A percentile compares a stretch with the other conserved stretches of the same genome.
Conservation (phyloP, 495 filamentous ascomycete genomes). For the Parathielavia hyrcaniae region DNA sequence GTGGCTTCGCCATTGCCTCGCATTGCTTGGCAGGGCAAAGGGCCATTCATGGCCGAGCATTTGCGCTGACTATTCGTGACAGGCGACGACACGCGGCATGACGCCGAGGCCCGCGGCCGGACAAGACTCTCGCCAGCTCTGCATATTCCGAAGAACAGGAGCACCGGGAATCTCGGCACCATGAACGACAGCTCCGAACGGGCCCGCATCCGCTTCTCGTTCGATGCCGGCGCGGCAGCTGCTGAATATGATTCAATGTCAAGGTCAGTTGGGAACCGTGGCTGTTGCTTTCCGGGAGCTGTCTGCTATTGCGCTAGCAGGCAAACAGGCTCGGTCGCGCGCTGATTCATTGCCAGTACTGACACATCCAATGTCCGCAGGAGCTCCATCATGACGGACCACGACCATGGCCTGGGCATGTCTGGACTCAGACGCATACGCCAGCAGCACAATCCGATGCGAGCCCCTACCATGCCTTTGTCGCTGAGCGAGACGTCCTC, state of each 20-base stretch:
- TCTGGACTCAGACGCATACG: slow-evolving; percentile 91
- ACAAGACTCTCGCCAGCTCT: slow-evolving; percentile 34
- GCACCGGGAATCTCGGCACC: slow-evolving; percentile 55
- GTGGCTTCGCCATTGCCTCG: neutral
- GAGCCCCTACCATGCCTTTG: slow-evolving; percentile 58
- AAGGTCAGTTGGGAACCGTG: slow-evolving; percentile 38
- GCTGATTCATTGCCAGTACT: slow-evolving; percentile 17
- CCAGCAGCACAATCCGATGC: slow-evolving; percentile 62
- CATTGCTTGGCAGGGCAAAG: slow-evolving; percentile 1
- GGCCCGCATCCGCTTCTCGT: slow-evolving; percentile 49
- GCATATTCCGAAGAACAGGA: slow-evolving; percentile 58
- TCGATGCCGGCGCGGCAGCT: slow-evolving; percentile 46
- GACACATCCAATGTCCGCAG: slow-evolving; percentile 31
- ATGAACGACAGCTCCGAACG: slow-evolving; percentile 37
- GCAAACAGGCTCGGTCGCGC: slow-evolving; percentile 17
- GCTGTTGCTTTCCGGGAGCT: neutral
- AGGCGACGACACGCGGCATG: slow-evolving; percentile 42
- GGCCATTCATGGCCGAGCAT: neutral
- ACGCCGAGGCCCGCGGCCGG: slow-evolving; percentile 32
- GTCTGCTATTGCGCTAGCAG: slow-evolving; percentile 1
- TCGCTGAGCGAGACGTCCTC: slow-evolving; percentile 57
- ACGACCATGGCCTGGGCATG: slow-evolving; percentile 52
- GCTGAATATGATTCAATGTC: slow-evolving; percentile 48
- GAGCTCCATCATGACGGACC: slow-evolving; percentile 50
- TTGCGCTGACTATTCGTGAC: slow-evolving; percentile 24